Base-by-base conservation (phyloP, 441 rosid species). In the Euphorbia corollata region DNA sequence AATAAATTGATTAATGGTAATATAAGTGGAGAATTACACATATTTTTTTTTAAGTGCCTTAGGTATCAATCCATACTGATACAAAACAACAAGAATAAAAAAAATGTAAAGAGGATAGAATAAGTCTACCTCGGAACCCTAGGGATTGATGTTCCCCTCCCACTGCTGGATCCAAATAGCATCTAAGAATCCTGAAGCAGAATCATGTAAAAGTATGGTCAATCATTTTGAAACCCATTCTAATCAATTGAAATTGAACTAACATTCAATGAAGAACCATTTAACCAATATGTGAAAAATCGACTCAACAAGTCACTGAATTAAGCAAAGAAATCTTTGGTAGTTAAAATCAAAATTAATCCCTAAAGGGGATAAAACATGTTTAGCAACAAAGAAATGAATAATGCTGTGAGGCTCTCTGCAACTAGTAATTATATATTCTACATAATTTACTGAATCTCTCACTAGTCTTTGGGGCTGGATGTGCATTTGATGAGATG, bases 131-230 rank as follows among this genome's bases (percentile, higher is more conserved):
- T 53, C 24, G 43, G 20, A 34, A 45, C 51, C 59, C 50, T 20
- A 22, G 34, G 18, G 56, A 32, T 65, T 62, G 59, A 60, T 39
- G 51, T 69, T 34, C 61, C 59, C 6, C 72, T 70, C 66, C 39
- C 59, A n/a, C 71, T 58, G 18, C 16, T 50, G 34, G 36, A 38
- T 55, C 56, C 41, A 2, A 36, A 36, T 36, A 36, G 41, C 41
- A 36, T 36, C 41, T 36, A 7, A 2, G 9, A 36, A 36, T 8
- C 71, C 45, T 45, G 56, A 5, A 8, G 39, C 32, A 6, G 64
- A 43, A 36, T 19, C 23, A 50, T 62, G 19, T 65, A 50, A 36
- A 58, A 34, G 45, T 8, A 39, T 30, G 11, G 61, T 61, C 63
- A 67, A 36, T 0, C 7, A 53, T 41, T 10, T 53, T 61, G 6